Evolutionary conservation across 352 stramenopile genomes (phyloP).

Genomic region (Phytophthora constricta): DNA sequence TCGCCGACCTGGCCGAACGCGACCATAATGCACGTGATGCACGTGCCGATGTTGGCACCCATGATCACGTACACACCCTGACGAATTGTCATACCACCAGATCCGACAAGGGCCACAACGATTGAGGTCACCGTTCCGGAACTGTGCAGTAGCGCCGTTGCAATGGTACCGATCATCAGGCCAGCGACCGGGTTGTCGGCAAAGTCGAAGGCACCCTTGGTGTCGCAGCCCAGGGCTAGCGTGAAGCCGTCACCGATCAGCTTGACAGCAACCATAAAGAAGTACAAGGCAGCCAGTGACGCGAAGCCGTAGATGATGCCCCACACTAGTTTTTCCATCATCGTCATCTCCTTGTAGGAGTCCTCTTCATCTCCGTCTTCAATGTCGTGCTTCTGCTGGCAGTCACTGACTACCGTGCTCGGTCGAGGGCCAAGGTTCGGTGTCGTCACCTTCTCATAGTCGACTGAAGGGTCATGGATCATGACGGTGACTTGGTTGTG

Average conservation of each 20-base stretch:
- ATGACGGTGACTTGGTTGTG: slow-evolving; percentile 7
- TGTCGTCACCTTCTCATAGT: slow-evolving; percentile 38
- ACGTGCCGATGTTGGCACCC: slow-evolving; percentile 92
- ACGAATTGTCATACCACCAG: slow-evolving; percentile 74
- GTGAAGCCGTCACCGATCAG: slow-evolving; percentile 80
- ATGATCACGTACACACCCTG: slow-evolving; percentile 92
- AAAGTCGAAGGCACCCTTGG: slow-evolving; percentile 76
- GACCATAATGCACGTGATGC: slow-evolving; percentile 92
- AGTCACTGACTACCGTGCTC: slow-evolving; percentile 28
- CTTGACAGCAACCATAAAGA: slow-evolving; percentile 85
- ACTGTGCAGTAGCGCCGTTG: slow-evolving; percentile 75
- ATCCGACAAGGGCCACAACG: slow-evolving; percentile 69
- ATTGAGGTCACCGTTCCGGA: slow-evolving; percentile 87
- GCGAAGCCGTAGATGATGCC: slow-evolving; percentile 38
- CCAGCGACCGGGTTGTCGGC: slow-evolving; percentile 76
- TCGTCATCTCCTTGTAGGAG: slow-evolving; percentile 20
- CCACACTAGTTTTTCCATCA: slow-evolving; percentile 38
- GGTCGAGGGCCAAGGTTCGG: slow-evolving; percentile 17
- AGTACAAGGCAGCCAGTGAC: slow-evolving; percentile 71
- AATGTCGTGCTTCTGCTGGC: slow-evolving; percentile 19
- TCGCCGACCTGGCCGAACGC: slow-evolving; percentile 88
- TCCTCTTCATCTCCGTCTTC: slow-evolving; percentile 23
- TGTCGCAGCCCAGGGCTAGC: slow-evolving; percentile 67
- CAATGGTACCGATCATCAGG: slow-evolving; percentile 80
- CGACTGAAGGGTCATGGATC: slow-evolving; percentile 13